Conservation (phyloP, 176 grass and related monocot species). For the Coix lacrymajobi region DNA sequence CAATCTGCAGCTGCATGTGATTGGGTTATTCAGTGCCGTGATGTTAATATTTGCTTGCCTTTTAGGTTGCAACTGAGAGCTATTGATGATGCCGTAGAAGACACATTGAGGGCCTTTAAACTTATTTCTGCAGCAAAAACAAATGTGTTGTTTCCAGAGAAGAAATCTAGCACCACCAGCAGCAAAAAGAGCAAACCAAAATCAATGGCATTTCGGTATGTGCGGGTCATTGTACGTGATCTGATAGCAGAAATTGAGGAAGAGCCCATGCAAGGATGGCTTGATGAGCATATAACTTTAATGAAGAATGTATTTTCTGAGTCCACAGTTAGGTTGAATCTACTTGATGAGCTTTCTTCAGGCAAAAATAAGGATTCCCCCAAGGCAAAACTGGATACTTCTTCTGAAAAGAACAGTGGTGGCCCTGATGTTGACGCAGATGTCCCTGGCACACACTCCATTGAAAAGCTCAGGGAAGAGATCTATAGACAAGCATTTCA, state of each 20-base stretch:
- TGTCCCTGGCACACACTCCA: constrained; percentile 30
- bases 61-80: constrained; percentile 94
- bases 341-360: constrained; percentile 61
- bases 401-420: constrained; percentile 46
- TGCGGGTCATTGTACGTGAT: constrained; percentile 68
- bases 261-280: constrained; percentile 95
- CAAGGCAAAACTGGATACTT: constrained; percentile 39
- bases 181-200: constrained; percentile 71
- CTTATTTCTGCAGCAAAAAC: constrained; percentile 83
- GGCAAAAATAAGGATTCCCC: constrained; percentile 34
- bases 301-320: constrained; percentile 80
- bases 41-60: constrained; percentile 83
- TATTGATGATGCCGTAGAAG: constrained; percentile 97
- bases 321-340: constrained; percentile 50
- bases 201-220: constrained; percentile 58
- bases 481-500: constrained; percentile 69
- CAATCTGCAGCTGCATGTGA: constrained; percentile 63
- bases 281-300: constrained; percentile 85
- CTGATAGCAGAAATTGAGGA: constrained; percentile 91
- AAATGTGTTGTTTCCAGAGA: constrained; percentile 67
- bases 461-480: constrained; percentile 63
- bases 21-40: constrained; percentile 86
- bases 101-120: constrained; percentile 69
- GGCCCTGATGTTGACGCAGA: constrained; percentile 44
- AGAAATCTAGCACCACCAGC: constrained; percentile 49